These are phyloP conservation scores for Nannochloris sp. DNA, from an alignment of 139 green algal genomes.

Conservation along the genomic window DNA sequence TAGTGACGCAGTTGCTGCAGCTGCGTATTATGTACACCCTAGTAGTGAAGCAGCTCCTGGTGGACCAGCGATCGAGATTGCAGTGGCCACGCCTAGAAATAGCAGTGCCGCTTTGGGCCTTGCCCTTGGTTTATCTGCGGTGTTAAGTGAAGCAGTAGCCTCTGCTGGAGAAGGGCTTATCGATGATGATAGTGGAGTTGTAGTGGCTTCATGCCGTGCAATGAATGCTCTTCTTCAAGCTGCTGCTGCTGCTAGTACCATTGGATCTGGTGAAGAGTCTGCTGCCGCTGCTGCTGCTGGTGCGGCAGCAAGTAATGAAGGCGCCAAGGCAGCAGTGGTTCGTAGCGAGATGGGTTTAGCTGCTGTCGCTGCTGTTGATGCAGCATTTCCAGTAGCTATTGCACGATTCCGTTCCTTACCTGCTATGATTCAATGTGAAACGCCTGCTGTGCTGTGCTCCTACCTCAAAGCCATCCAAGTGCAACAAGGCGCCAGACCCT, in stretches of 20 bases:
- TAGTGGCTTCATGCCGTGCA: neutral
- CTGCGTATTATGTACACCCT: neutral
- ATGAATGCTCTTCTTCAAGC: neutral
- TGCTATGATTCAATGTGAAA: neutral
- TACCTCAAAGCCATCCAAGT: constrained; percentile 2
- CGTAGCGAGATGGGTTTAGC: neutral
- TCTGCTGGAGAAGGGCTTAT: neutral
- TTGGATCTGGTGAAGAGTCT: too few relatives aligned
- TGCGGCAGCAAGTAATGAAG: neutral
- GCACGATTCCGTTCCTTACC: constrained; percentile 13
- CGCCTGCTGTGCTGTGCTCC: constrained; percentile 9
- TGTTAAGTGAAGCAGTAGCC: neutral
- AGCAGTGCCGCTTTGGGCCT: too few relatives aligned
- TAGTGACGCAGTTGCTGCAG: too few relatives aligned
- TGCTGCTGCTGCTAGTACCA: too few relatives aligned
- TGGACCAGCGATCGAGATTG: too few relatives aligned
- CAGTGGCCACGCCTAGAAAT: too few relatives aligned
- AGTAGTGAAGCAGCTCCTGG: too few relatives aligned
- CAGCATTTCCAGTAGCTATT: constrained; percentile 11
- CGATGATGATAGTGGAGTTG: neutral
- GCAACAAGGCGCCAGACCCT: neutral
- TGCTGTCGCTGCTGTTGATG: neutral
- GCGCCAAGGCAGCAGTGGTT: neutral
- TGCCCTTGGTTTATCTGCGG: too few relatives aligned
- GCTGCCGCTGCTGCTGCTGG: neutral